A percentile compares a stretch with the other conserved stretches of the same genome.
Evolutionary conservation across 2,329 filamentous ascomycete species (phyloP).

Genomic region (Pseudohalonectria lignicola): DNA sequence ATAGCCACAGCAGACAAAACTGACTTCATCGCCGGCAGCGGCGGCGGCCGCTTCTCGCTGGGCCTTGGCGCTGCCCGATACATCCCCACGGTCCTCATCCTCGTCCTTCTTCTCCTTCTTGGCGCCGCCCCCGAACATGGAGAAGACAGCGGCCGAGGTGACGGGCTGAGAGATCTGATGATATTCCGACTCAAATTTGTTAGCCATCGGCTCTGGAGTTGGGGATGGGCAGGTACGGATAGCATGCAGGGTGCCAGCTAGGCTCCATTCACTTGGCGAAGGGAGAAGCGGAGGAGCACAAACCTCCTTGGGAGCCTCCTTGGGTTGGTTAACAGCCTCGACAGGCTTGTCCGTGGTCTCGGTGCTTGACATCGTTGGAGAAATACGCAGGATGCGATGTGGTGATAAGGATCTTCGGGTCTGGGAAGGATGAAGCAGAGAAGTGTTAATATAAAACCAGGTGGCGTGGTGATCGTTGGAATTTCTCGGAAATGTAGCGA

Average conservation of each 20-base stretch:
- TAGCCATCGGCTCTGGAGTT: background rate
- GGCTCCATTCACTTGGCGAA: background rate
- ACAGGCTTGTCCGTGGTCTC: slow-evolving; percentile 21
- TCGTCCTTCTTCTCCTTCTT: slow-evolving; percentile 95
- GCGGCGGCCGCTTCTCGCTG: slow-evolving; percentile 54
- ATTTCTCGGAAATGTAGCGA: too few species aligned
- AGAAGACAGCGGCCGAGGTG: slow-evolving; percentile 66
- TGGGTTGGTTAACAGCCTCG: slow-evolving; percentile 17
- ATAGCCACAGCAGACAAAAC: too few species aligned
- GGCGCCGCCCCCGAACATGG: slow-evolving; percentile 95
- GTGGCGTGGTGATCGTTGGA: too few species aligned
- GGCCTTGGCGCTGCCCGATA: slow-evolving; percentile 79
- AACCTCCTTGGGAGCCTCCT: slow-evolving; percentile 10
- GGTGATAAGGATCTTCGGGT: background rate
- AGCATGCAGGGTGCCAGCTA: background rate
- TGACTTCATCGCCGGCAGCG: slow-evolving; percentile 44
- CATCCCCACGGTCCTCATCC: slow-evolving; percentile 71
- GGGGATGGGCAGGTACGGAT: too few species aligned
- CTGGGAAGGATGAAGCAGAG: background rate
- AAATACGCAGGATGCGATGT: background rate
- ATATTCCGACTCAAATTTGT: background rate
- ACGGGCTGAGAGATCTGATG: slow-evolving; percentile 25
- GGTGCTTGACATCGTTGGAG: slow-evolving; percentile 18
- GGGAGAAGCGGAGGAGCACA: background rate
- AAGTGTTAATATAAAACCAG: too few species aligned